Base-by-base conservation (phyloP, 225 moss, liverwort and hornwort species). In the Neckera pumila region DNA sequence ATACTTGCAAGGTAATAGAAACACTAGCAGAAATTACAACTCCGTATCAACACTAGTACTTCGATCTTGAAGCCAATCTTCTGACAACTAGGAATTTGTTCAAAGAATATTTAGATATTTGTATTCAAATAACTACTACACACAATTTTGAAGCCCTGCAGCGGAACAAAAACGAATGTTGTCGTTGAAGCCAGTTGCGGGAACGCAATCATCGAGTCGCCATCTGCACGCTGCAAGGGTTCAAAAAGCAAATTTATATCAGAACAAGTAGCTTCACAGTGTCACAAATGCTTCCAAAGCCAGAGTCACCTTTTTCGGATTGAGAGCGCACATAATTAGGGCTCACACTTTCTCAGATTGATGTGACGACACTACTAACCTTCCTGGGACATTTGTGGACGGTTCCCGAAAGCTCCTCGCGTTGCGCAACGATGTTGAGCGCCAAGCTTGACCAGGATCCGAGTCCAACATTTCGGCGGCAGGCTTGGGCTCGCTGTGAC, bases 401-500 rank as follows among this genome's bases (percentile, higher is more conserved):
- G 88, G 61, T 31, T 90, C 90, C 67, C 93, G 92, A 18, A 61
- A 67, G 71, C 93, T 92, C 88, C 90, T 89, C 62, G 62, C 80
- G 79, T 79, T 92, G 87, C 75, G 18, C 80, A 87, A 82, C 40
- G 93, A 91, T 36, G 87, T 64, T 33, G 93, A 92, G 85, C 93
- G 92, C 91, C 91, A 92, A 63, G 88, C 74, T 79, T 92, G 92
- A 38, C 92, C 92, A 58, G 90, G 92, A 86, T 92, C 92, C 22
- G 91, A 92, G 49, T 93, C 94, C 91, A 94, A 76, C 67, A 91
- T 82, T 82, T 90, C 88, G 43, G 87, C 87, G 47, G 94, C 93
- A 76, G 94, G 96, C 59, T 67, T 93, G 72, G 93, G 89, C 16
- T 94, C 93, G 54, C 95, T 96, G 84, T 99, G 94, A 47, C 95